A percentile compares a stretch with the other conserved stretches of the same genome.
phyloP scores from a whole-genome alignment of 1,139 yeast species.

The Sugiyamaella neomexicana region DNA sequence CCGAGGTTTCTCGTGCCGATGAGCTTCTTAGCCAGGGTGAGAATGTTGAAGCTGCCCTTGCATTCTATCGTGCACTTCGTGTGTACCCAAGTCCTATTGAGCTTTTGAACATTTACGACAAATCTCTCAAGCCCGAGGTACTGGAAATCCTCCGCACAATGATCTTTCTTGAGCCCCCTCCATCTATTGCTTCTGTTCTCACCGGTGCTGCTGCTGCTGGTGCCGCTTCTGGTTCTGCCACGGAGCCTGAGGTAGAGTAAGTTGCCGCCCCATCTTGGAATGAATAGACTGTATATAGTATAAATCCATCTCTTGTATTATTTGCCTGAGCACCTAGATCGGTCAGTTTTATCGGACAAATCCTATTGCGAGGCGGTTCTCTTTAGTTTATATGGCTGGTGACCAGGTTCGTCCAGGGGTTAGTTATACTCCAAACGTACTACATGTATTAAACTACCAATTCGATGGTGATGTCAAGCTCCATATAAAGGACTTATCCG shows the following conservation, averaged over 20 bases:
- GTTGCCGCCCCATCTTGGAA: conserved; percentile 18
- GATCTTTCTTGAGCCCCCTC: conserved; percentile 89
- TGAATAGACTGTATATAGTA: conserved; percentile 14
- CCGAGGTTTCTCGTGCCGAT: conserved; percentile 83
- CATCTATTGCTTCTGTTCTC: conserved; percentile 68
- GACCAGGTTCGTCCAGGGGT: too few species aligned
- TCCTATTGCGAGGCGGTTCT: too few species aligned
- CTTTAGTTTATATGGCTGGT: too few species aligned
- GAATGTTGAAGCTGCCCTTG: conserved; percentile 71
- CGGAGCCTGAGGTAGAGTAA: conserved; percentile 33
- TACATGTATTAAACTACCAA: too few species aligned
- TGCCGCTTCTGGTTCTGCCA: conserved; percentile 28
- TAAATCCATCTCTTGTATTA: conserved; percentile 2
- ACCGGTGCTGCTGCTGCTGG: conserved; percentile 46
- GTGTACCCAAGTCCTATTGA: conserved; percentile 96
- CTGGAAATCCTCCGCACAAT: conserved; percentile 81
- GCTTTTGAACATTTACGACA: conserved; percentile 83
- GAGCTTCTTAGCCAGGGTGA: conserved; percentile 36
- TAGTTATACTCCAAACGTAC: too few species aligned
- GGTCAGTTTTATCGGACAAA: too few species aligned
- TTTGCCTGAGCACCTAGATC: background rate
- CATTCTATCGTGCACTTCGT: conserved; percentile 91
- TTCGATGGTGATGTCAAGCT: too few species aligned
- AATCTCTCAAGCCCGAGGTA: conserved; percentile 77
- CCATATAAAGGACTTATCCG: too few species aligned